Base-by-base conservation (phyloP, 176 grass and related monocot genomes). In the Ensete ventricosum region DNA sequence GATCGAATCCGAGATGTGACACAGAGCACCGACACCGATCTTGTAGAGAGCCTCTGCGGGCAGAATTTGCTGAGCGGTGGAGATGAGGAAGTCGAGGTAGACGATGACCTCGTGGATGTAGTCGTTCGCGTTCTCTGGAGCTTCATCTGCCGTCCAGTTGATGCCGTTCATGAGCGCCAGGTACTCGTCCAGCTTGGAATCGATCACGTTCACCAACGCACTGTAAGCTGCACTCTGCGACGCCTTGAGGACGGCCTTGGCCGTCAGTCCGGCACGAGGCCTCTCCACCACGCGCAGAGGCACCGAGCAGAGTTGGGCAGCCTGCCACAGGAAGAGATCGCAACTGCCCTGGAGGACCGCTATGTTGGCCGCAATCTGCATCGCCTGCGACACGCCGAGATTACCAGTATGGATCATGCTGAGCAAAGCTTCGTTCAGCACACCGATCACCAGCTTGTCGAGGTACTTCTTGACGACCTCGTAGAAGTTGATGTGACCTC, bases 341-440 rank as follows among this genome's bases (percentile, higher is more conserved):
- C 93, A 96, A 12, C 89, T 86, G 29, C 43, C 72, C 80, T 90
- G 89, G 67, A 92, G 78, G 73, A 88, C 69, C 43, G 64, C 51
- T 69, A 96, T 88, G 74, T 96, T 96, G 65, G 85, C 85, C 27
- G 87, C 93, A 12, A 96, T 81, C 76, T 96, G 93, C 87, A 92
- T 91, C 72, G 88, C 82, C 73, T 92, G 93, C 2, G 79, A 54
- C 52, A 90, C 83, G n/a, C 78, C 85, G 26, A 90, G 76, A 23
- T 71, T 69, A 52, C 87, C 59, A 48, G 79, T 69, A 73, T 96
- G 87, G 55, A 96, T 86, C 75, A 83, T 80, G 34, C 82, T 88
- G 52, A 96, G 84, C 71, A 92, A 76, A 73, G 76, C 58, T 22
- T 82, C 83, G 76, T 96, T 92, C 48, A 96, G 62, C 29, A 90